These are phyloP conservation scores for Aspergillus thermomutatus DNA, from an alignment of 2,329 filamentous ascomycete species.

Conservation along the genomic window DNA sequence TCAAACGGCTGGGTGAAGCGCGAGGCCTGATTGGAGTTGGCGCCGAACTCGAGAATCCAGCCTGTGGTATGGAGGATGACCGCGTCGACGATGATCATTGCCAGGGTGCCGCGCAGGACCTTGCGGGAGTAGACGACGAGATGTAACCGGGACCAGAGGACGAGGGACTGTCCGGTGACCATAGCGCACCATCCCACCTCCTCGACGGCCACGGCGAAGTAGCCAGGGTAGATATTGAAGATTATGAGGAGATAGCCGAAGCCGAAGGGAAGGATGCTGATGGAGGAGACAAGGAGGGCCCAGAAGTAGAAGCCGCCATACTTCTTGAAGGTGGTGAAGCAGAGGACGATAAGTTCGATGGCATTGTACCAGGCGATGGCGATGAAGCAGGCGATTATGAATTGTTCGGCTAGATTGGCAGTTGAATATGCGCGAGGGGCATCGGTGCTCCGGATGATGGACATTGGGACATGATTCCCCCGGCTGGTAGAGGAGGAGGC, in stretches of 20 bases:
- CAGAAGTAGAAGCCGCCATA: slow-evolving; percentile 50
- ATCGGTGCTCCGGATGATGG: too few species aligned
- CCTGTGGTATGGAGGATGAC: slow-evolving; percentile 52
- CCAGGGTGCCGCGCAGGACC: slow-evolving; percentile 47
- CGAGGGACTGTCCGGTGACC: slow-evolving; percentile 58
- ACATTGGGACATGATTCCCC: background rate
- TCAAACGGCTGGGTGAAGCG: slow-evolving; percentile 21
- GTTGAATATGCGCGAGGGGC: too few species aligned
- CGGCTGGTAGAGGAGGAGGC: background rate
- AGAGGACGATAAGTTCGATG: slow-evolving; percentile 45
- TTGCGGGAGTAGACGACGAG: slow-evolving; percentile 50
- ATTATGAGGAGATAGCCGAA: slow-evolving; percentile 28
- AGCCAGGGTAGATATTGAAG: slow-evolving; percentile 22
- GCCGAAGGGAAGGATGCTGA: slow-evolving; percentile 44
- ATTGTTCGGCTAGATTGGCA: background rate
- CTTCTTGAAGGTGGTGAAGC: slow-evolving; percentile 47
- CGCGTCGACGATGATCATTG: slow-evolving; percentile 56
- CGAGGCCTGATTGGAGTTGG: slow-evolving; percentile 20
- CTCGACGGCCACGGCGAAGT: slow-evolving; percentile 34
- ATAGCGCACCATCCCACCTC: slow-evolving; percentile 54
- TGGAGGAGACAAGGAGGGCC: slow-evolving; percentile 43
- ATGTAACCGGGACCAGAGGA: slow-evolving; percentile 59
- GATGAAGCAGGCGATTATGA: slow-evolving; percentile 27
- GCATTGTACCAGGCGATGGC: slow-evolving; percentile 31
- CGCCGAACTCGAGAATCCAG: slow-evolving; percentile 50